These are phyloP conservation scores for Marvania coccoides DNA, from an alignment of 139 green algal species.

Conservation along the genomic window DNA sequence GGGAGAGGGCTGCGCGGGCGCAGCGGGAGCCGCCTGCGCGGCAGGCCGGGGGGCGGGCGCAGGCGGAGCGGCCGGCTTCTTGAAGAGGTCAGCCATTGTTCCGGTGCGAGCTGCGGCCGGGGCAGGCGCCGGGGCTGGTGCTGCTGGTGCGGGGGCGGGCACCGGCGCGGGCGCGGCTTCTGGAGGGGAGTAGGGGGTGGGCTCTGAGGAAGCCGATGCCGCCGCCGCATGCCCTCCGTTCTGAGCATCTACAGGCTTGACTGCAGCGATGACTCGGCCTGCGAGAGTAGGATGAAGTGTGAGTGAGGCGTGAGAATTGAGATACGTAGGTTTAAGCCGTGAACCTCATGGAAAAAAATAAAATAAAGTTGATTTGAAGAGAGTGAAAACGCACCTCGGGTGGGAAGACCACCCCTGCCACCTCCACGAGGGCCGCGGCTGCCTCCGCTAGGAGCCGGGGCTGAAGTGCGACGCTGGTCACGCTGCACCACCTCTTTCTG, in stretches of 20 bases:
- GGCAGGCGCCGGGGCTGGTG: not conserved
- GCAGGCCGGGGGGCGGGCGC: not conserved
- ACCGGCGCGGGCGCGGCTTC: conserved; percentile 2
- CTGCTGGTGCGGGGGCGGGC: not conserved
- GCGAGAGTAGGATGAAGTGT: not conserved
- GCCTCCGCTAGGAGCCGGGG: too few species aligned
- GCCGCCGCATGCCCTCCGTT: too few species aligned
- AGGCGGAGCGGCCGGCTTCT: conserved; percentile 18
- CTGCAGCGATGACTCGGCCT: not conserved
- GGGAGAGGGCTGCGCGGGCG: not conserved
- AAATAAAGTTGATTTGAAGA: too few species aligned
- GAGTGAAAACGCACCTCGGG: too few species aligned
- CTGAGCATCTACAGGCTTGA: not conserved
- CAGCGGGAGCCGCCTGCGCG: not conserved
- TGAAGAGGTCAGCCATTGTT: conserved; percentile 34
- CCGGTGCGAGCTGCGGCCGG: conserved; percentile 1
- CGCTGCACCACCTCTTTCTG: too few species aligned
- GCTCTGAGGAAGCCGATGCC: too few species aligned
- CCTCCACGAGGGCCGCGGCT: too few species aligned
- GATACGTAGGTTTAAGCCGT: too few species aligned
- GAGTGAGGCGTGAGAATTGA: too few species aligned
- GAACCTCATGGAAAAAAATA: too few species aligned
- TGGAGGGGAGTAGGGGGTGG: not conserved
- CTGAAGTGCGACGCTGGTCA: too few species aligned
- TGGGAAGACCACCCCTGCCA: too few species aligned